phyloP scores from a whole-genome alignment of 1,139 yeast species.

The Yarrowia galli region DNA sequence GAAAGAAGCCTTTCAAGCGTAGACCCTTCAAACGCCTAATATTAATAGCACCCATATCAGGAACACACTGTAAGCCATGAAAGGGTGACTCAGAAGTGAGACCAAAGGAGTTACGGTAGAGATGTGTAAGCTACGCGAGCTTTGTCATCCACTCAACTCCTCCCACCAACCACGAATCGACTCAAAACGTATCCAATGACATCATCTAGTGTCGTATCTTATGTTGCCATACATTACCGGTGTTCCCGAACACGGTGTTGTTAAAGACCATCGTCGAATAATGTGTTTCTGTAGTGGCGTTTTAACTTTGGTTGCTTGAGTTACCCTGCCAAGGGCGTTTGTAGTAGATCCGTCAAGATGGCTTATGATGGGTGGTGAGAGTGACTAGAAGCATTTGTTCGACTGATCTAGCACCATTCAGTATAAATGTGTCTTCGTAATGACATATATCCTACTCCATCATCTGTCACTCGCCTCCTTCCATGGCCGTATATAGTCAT shows the following conservation, averaged over 20 bases:
- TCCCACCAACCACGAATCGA: too few species aligned
- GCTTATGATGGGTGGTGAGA: neutral
- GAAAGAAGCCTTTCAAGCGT: neutral
- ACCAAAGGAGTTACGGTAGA: neutral
- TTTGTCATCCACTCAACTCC: neutral
- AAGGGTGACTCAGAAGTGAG: neutral
- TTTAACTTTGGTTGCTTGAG: constrained; percentile 31
- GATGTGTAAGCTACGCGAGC: neutral
- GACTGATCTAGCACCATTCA: neutral
- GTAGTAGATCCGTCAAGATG: neutral
- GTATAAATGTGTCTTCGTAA: neutral
- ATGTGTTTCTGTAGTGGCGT: constrained; percentile 17
- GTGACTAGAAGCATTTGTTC: neutral
- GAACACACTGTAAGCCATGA: too few species aligned
- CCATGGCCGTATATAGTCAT: constrained; percentile 3
- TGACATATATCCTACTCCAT: neutral
- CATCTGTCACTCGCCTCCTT: neutral
- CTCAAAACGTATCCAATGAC: neutral
- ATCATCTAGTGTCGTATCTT: neutral
- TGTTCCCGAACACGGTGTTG: constrained; percentile 22
- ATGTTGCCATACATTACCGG: neutral
- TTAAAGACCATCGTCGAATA: constrained; percentile 5
- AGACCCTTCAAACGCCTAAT: neutral
- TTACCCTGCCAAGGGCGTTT: constrained; percentile 16
- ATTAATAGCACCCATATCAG: neutral